These are phyloP conservation scores for Vicia faba DNA, from an alignment of 306 rosid genomes.

Conservation along the genomic window DNA sequence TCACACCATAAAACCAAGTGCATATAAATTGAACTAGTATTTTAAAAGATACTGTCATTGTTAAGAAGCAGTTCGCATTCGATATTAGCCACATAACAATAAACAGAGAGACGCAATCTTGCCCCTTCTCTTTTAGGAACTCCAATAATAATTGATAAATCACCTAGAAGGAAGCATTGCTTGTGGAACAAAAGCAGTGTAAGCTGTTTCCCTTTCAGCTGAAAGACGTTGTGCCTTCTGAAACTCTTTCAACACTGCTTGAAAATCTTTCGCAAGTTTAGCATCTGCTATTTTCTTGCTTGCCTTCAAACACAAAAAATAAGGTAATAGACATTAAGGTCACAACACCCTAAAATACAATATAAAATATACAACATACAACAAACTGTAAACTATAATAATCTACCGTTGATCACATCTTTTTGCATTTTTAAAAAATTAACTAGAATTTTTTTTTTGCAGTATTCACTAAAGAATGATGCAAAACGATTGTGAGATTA, in stretches of 20 bases:
- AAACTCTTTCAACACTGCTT: conserved; percentile 90
- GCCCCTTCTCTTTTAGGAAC: conserved; percentile 28
- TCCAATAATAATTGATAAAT: conserved; percentile 26
- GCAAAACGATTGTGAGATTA: background rate
- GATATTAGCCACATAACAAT: conserved; percentile 16
- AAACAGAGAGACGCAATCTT: conserved; percentile 1
- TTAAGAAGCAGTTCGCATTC: conserved; percentile 17
- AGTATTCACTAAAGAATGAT: conserved; percentile 10
- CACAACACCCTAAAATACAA: conserved; percentile 14
- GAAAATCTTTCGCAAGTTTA: conserved; percentile 98
- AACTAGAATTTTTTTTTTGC: background rate
- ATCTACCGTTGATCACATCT: too few species aligned
- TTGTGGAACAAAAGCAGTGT: conserved; percentile 83
- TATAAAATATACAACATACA: conserved; percentile 7
- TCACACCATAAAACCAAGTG: conserved; percentile 17
- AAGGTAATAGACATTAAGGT: conserved; percentile 25
- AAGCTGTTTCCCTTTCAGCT: conserved; percentile 97
- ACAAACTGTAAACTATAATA: conserved; percentile 8
- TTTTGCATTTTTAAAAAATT: too few species aligned
- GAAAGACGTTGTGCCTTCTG: conserved; percentile 98
- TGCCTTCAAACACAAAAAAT: conserved; percentile 54
- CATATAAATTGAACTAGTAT: conserved; percentile 26
- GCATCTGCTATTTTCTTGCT: conserved; percentile 98
- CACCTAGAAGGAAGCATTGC: conserved; percentile 84
- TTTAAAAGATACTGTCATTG: conserved; percentile 12